A percentile compares a stretch with the other conserved stretches of the same genome.
phyloP scores from a whole-genome alignment of 139 green algal species.

The Gonium pectorale region DNA sequence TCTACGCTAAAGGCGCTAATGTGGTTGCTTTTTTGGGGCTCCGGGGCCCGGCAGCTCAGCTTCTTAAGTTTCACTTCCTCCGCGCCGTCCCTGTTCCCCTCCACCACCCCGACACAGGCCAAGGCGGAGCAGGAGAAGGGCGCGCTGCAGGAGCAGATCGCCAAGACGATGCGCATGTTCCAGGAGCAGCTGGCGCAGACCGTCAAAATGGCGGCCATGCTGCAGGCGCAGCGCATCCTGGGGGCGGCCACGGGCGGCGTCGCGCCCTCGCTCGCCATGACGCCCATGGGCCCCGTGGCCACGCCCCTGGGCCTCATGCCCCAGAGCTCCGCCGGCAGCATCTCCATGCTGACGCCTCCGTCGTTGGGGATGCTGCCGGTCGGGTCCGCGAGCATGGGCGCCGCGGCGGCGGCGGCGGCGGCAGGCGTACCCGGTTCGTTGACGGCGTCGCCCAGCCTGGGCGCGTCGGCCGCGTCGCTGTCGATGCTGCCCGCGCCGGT shows the following conservation, averaged over 20 bases:
- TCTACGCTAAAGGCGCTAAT: too few species aligned
- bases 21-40: too few species aligned
- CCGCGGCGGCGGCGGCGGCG: neutral
- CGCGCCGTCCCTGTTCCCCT: neutral
- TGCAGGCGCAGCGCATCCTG: conserved; percentile 64
- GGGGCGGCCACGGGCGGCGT: conserved; percentile 6
- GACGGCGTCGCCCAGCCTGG: neutral
- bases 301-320: conserved; percentile 8
- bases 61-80: neutral
- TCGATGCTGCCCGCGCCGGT: conserved; percentile 18
- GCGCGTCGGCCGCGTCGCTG: neutral
- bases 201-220: conserved; percentile 61
- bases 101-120: neutral
- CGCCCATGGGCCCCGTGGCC: neutral
- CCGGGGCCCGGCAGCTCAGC: too few species aligned
- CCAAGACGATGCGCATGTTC: conserved; percentile 60
- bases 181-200: conserved; percentile 65
- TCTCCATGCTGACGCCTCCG: neutral
- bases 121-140: conserved; percentile 55
- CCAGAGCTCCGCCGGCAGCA: conserved; percentile 18
- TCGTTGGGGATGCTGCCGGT: neutral
- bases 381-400: neutral
- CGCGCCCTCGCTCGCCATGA: neutral
- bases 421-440: neutral
- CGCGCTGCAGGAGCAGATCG: conserved; percentile 54